phyloP scores from a whole-genome alignment of 2,329 filamentous ascomycete species.

The Colletotrichum tanaceti region DNA sequence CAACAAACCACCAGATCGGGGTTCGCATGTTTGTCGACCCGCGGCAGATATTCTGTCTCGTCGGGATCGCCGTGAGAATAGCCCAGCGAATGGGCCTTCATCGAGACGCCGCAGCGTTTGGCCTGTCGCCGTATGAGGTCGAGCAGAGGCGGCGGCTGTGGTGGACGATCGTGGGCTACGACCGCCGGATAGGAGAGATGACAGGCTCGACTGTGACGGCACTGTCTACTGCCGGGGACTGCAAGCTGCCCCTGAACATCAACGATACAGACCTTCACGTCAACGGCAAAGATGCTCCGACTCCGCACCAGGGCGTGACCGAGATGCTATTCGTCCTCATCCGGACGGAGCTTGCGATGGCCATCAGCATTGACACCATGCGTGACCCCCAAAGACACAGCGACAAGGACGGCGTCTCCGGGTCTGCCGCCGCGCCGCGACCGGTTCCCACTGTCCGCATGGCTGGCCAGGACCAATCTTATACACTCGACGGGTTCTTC shows the following conservation, averaged over 20 bases:
- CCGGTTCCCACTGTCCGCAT: slow-evolving; percentile 56
- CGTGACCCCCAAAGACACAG: slow-evolving; percentile 48
- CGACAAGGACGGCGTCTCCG: slow-evolving; percentile 45
- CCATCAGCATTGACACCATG: slow-evolving; percentile 60
- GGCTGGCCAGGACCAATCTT: slow-evolving; percentile 61
- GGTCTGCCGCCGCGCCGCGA: slow-evolving; percentile 45
- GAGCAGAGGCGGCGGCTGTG: slow-evolving; percentile 79
- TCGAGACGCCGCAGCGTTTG: slow-evolving; percentile 66
- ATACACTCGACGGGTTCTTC: slow-evolving; percentile 65
- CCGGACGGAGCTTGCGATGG: slow-evolving; percentile 67
- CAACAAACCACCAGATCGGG: slow-evolving; percentile 46
- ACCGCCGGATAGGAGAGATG: slow-evolving; percentile 76
- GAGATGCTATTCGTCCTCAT: slow-evolving; percentile 71
- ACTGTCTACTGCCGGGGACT: slow-evolving; percentile 64
- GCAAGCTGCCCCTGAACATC: slow-evolving; percentile 69
- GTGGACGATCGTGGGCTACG: slow-evolving; percentile 78
- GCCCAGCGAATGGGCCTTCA: slow-evolving; percentile 78
- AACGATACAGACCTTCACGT: slow-evolving; percentile 70
- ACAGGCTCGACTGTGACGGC: slow-evolving; percentile 68
- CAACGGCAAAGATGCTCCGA: slow-evolving; percentile 66
- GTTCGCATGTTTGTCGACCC: slow-evolving; percentile 71
- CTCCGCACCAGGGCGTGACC: slow-evolving; percentile 62
- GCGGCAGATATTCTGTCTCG: slow-evolving; percentile 68
- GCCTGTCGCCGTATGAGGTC: slow-evolving; percentile 68
- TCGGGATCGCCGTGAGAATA: slow-evolving; percentile 74